phyloP scores from a whole-genome alignment of 768 basidiomycete species.

The Brasilioporus rufonigricans region DNA sequence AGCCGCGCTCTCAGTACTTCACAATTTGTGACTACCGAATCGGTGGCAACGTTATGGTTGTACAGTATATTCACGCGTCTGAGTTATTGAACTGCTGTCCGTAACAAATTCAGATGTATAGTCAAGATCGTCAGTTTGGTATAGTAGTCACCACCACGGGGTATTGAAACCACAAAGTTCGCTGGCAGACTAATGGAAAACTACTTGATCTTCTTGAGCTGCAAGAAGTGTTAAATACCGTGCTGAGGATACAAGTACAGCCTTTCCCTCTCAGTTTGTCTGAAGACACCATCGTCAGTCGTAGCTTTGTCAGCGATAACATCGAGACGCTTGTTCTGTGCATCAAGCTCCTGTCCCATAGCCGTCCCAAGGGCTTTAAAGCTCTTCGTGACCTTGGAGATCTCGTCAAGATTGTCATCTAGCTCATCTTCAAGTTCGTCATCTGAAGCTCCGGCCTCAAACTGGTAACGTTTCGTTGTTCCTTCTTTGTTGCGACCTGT shows the following conservation, averaged over 20 bases:
- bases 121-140: constrained; percentile 6
- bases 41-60: too few species aligned
- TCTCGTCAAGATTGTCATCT: constrained; percentile 88
- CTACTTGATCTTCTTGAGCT: constrained; percentile 66
- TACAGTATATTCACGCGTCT: too few species aligned
- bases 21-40: too few species aligned
- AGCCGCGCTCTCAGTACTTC: too few species aligned
- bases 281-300: constrained; percentile 68
- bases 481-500: constrained; percentile 56
- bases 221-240: constrained; percentile 8
- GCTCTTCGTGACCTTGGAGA: constrained; percentile 70
- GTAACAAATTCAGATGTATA: not conserved
- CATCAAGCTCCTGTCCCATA: constrained; percentile 86
- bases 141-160: not conserved
- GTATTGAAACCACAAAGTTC: not conserved
- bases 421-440: constrained; percentile 95
- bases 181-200: not conserved
- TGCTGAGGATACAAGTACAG: constrained; percentile 23
- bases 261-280: constrained; percentile 79
- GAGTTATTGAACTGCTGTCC: too few species aligned
- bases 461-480: constrained; percentile 83
- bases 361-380: constrained; percentile 76
- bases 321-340: constrained; percentile 79
- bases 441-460: constrained; percentile 86
- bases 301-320: constrained; percentile 78